Conservation (phyloP, 2,329 filamentous ascomycete species). For the Coniella vitis region DNA sequence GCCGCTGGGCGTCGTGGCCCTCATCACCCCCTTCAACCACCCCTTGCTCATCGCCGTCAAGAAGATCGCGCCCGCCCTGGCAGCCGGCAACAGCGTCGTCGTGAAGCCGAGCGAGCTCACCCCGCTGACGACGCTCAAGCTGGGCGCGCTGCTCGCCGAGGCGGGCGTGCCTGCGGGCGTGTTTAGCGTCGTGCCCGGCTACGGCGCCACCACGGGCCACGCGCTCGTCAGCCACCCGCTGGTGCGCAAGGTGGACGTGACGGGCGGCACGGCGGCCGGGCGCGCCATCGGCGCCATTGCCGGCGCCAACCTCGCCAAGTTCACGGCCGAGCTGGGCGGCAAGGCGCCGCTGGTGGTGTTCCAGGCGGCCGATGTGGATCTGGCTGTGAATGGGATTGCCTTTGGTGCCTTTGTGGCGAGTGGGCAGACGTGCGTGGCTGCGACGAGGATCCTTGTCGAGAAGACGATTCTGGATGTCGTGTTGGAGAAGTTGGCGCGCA, state of each 20-base stretch:
- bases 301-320: slow-evolving; percentile 59
- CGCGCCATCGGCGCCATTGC: slow-evolving; percentile 60
- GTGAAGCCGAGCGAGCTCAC: slow-evolving; percentile 58
- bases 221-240: slow-evolving; percentile 45
- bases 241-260: slow-evolving; percentile 65
- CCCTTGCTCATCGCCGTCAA: slow-evolving; percentile 51
- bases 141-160: slow-evolving; percentile 53
- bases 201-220: slow-evolving; percentile 45
- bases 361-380: slow-evolving; percentile 55
- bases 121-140: slow-evolving; percentile 52
- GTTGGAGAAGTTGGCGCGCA: slow-evolving; percentile 54
- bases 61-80: slow-evolving; percentile 55
- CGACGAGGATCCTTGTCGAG: slow-evolving; percentile 69
- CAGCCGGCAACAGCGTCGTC: slow-evolving; percentile 52
- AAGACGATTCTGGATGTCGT: slow-evolving; percentile 59
- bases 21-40: slow-evolving; percentile 54
- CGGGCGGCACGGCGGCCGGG: slow-evolving; percentile 66
- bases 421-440: slow-evolving; percentile 58
- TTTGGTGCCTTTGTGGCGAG: slow-evolving; percentile 50
- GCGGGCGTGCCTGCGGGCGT: slow-evolving; percentile 67
- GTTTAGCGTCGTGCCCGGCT: slow-evolving; percentile 54
- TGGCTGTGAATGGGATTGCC: slow-evolving; percentile 63
- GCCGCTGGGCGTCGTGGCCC: slow-evolving; percentile 50
- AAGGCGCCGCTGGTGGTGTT: slow-evolving; percentile 66
- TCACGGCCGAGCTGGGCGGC: slow-evolving; percentile 65